Evolutionary conservation across 768 basidiomycete species (phyloP), one percentile per base, ranked within the genome.

Genomic region (Phylloporus scabripes): DNA sequence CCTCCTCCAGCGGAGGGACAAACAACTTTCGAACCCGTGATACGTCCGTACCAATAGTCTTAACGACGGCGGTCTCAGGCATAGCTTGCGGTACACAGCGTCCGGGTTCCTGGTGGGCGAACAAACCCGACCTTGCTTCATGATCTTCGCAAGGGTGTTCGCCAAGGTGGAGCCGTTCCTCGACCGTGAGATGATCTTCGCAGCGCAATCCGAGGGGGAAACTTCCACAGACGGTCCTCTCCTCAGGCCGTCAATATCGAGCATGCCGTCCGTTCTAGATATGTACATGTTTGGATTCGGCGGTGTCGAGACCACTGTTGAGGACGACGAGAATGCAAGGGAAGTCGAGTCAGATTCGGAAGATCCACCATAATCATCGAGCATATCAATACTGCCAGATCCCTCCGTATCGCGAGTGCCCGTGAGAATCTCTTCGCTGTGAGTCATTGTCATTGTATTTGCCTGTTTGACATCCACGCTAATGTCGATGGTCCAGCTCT

Each of bases 1-100:
- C 26, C 44, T 29, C 24, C 14, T 48, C 50, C 11, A 52, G 54
- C 17, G 45, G n/a, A 3, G 60, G 47, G 2, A 43, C 15, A 20
- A 50, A 54, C 17, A 48, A 0, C 20, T 42, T 48, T 0, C 44
- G 49, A 15, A 53, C 33, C 15, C 21, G 48, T 1, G 46, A 41
- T n/a, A 14, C 26, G 7, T 42, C n/a, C 4, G 29, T 36, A 2
- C 44, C 28, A 6, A 5, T 9, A 1, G 15, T 8, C 49, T 5
- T 46, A 1, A 17, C 14, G 1, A 18, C 3, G 24, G 15, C 7
- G 0, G 11, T 26, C 15, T 26, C 11, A 15, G 11, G 1, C 4
- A 5, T 10, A 0, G 34, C 18, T 3, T 37, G 40, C 0, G 37
- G 21, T 2, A 11, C 29, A 26, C 18, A 17, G 2, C 8, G 7